Evolutionary conservation across 805 yeast genomes (phyloP), one percentile per base, ranked within the genome.

Genomic region (Candida coquimbonensis): DNA sequence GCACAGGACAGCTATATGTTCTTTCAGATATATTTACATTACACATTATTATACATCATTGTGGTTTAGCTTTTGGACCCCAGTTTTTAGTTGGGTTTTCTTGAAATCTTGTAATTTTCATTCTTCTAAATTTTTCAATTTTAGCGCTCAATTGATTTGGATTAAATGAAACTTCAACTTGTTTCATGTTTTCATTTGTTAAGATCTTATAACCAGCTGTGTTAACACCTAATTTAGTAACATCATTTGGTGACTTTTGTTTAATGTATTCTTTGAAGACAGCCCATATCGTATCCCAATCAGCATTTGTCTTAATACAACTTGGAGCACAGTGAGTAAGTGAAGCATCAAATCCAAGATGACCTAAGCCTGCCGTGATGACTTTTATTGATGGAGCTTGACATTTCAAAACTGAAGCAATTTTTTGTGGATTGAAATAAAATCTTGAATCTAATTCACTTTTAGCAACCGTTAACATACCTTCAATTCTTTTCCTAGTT

Each of bases 31-130:
- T 29, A 29, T 29, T 14, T 16, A 16, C 16, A 8, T 33, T 33
- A 9, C 9, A n/a, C 3, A 2, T 33, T 33, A 33, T 9, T 43
- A n/a, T 25, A 29, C 25, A 21, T 21, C 42, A 56, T 49, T 57
- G 60, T 35, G 95, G 95, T 58, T 84, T 80, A 4, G 96, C 80
- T 67, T 85, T 87, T 34, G 98, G 99, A 1, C 99, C 99, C 99
- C 99, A 93, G 62, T 87, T 83, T 61, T 86, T 87, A 1, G 88
- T 77, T 14, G 99, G 99, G 59, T 90, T 91, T 59, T 81, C 89
- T 62, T 90, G 99, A 65, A 75, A 91, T 56, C 96, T 74, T 13
- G 88, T 88, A 60, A 91, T 78, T 65, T 88, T 88, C 48, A 87
- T 73, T 51, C 77, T 81, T 57, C 96, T 74, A 44, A 87, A 68